Base-by-base conservation (phyloP, 345 rosid genomes). In the Erysimum cheiranthoides region DNA sequence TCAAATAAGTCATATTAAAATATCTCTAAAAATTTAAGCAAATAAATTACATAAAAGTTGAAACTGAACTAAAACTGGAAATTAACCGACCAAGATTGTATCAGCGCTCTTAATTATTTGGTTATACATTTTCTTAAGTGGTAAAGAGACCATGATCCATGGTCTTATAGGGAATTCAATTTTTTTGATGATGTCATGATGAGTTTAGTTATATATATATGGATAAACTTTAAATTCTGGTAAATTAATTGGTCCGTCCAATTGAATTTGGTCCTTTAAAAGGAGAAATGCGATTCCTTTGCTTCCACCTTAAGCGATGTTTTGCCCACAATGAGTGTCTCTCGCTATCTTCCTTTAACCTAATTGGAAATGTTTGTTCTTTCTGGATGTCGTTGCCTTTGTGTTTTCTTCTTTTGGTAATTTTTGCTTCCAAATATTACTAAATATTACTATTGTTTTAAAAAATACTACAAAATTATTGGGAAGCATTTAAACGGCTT, bases 271-370 rank as follows among this genome's bases (percentile, higher is more conserved):
- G 72, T 54, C 81, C 70, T 66, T 25, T 36, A 84, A 84, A 83
- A 82, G 79, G 82, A 78, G 58, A 67, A 73, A 78, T 28, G 69
- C 13, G 69, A 78, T 78, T 80, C 66, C 72, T 78, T 87, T 89
- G 82, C 94, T 87, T 87, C 86, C 86, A 74, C 78, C 85, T 74
- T 85, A 89, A 85, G 90, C 87, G 86, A 89, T 80, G 78, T 84
- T 84, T 43, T 78, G 66, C 59, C 81, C 78, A 78, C 84, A 66
- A 59, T 70, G 61, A 46, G 65, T 79, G 84, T 28, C 69, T 60
- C 79, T 83, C 84, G 45, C 80, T 76, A 60, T 81, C 79, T 53
- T 47, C 50, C 81, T 73, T 78, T 79, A 80, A 45, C 83, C 80
- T 82, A 82, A 68, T 81, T 76, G 68, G 78, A 50, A 73, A 76